Evolutionary conservation across 202 grass and related monocot genomes (phyloP), one percentile per base, ranked within the genome.

Genomic region (Sporobolus alterniflorus): DNA sequence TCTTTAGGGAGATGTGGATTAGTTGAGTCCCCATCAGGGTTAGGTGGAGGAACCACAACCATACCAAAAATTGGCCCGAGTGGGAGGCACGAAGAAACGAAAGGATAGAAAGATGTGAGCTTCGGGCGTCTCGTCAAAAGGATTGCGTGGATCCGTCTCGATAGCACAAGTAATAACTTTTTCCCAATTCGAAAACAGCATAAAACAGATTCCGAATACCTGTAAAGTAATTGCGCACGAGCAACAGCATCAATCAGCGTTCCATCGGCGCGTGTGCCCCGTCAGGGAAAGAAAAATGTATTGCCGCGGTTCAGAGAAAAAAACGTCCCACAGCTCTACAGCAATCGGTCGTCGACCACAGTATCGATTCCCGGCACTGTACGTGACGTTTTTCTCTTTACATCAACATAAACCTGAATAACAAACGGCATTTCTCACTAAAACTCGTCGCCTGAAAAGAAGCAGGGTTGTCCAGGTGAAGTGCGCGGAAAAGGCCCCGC

Each of bases 111-210:
- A 39, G 36, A 3, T 39, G 6, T 7, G 36, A 39, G 36, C 36
- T 39, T 39, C 36, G 7, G 36, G 36, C 7, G 36, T 39, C 36
- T 39, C 36, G 7, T 39, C 36, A 39, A 39, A 39, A 3, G 55
- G 55, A 76, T 63, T 47, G 26, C 47, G 75, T 77, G 57, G 75
- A 77, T 77, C 59, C 18, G n/a, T n/a, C 31, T 28, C 21, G 41
- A 49, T 32, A 40, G 57, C 57, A 64, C 56, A 63, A 69, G 33
- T 2, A 33, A 69, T 24, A 17, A 30, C 9, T 22, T 57, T 56
- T 55, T 43, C 8, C 16, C 24, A 14, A 57, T 30, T 18, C 64
- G 0, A 0, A 40, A 57, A 41, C 22, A 3, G 48, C 13, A 20
- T 22, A 65, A 43, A 36, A 67, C 30, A 67, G 76, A 66, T 39